Base-by-base conservation (phyloP, 495 filamentous ascomycete genomes). In the Penicillium flavigenum region DNA sequence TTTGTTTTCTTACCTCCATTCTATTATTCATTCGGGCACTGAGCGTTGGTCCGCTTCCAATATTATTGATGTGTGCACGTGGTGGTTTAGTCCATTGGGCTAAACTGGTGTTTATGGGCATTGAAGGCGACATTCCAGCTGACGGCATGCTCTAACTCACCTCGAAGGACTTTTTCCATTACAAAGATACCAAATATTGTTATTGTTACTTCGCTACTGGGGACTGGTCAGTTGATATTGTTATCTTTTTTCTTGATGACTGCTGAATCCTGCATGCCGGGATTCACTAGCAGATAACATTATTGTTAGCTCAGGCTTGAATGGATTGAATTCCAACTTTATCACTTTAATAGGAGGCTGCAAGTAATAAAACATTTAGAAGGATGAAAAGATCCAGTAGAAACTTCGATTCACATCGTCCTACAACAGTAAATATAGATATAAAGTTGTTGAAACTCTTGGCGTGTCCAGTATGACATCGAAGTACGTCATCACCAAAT, bases 381-480 rank as follows among this genome's bases (percentile, higher is more conserved):
- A 27, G 26, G 22, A 22, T 22, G 22, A 27, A 27, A 8, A 27
- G 5, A 27, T 8, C 6, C 7, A 1, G 22, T 22, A 3, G 2
- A 22, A 22, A 22, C 1, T 22, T 22, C 22, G 22, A 22, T 22
- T 22, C 22, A 22, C 22, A 22, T 22, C 22, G 1, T 22, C 22
- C 22, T 2, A 22, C 22, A 22, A 22, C 2, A 22, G 22, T 22
- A 22, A 22, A 22, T 22, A 22, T 22, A 22, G 22, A 46, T 31
- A 46, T 47, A 47, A 39, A 45, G 53, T 38, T 36, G 10, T 38
- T 22, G 9, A 43, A 45, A 47, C 43, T 55, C 53, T 55, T 55
- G 53, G 53, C 53, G 11, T 46, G 22, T 42, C 9, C 41, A 26
- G 19, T 48, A 61, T 66, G 63, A 66, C 63, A 66, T 60, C 36